Percentiles rank a stretch among this genome's conserved stretches.
These are phyloP conservation scores for Zasmidium cellare DNA, from an alignment of 2,329 filamentous ascomycete genomes.

Conservation along the genomic window DNA sequence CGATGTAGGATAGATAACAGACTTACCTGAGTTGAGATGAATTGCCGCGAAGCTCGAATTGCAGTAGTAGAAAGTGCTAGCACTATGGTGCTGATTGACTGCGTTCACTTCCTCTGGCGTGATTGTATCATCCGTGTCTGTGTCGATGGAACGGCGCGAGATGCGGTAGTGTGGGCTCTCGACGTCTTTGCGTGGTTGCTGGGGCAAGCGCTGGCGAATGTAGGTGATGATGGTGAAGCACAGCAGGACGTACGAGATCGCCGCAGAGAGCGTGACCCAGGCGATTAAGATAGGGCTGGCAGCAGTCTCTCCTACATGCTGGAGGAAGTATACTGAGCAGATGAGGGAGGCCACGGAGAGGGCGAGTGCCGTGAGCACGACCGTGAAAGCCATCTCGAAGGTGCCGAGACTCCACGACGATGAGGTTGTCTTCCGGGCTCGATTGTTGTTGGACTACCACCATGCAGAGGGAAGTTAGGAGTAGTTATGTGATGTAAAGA, in stretches of 20 bases:
- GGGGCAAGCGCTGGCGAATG: background rate
- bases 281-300: background rate
- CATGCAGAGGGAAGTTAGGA: background rate
- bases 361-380: background rate
- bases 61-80: background rate
- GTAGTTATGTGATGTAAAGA: background rate
- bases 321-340: background rate
- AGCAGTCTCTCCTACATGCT: background rate
- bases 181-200: background rate
- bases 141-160: background rate
- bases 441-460: no score
- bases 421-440: background rate
- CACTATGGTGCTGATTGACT: background rate
- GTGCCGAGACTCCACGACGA: background rate
- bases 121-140: background rate
- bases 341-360: background rate
- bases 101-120: background rate
- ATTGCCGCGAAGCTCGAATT: background rate
- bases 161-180: background rate
- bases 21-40: background rate
- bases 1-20: background rate
- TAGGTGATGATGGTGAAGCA: background rate
- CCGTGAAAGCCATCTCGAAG: background rate
- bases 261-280: conserved; percentile 1
- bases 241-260: background rate